Evolutionary conservation across 2,329 filamentous ascomycete genomes (phyloP).

Genomic region (Aphanoascus verrucosus): DNA sequence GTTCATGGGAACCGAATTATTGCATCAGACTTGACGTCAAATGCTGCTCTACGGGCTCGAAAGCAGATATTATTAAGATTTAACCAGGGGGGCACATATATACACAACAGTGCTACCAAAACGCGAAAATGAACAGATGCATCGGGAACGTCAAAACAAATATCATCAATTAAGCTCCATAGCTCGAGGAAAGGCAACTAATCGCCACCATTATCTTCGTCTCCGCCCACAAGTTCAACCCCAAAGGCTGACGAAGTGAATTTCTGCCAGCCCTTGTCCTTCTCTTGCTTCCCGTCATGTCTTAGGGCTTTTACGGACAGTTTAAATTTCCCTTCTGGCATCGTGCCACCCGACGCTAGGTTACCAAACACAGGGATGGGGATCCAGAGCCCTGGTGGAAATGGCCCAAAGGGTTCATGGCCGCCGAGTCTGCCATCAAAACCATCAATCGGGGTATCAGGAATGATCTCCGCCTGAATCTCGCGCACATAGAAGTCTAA

Average conservation of each 20-base stretch:
- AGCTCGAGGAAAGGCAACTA: neutral
- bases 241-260: constrained; percentile 6
- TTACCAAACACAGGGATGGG: constrained; percentile 10
- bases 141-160: no score
- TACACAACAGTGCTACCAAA: no score
- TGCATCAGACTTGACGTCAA: no score
- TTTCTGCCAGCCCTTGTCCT: neutral
- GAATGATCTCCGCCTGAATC: constrained; percentile 9
- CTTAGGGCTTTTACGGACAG: constrained; percentile 6
- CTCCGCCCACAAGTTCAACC: constrained; percentile 2
- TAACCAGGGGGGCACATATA: no score
- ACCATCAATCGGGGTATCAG: neutral
- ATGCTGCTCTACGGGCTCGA: no score
- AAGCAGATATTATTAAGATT: no score
- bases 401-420: constrained; percentile 5
- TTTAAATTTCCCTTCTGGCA: constrained; percentile 9
- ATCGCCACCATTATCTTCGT: neutral
- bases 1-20: no score
- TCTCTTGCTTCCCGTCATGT: neutral
- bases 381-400: constrained; percentile 1
- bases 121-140: no score
- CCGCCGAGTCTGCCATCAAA: constrained; percentile 8
- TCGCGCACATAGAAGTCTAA: constrained; percentile 6
- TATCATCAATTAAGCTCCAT: neutral
- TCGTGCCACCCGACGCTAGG: neutral